These are phyloP conservation scores for Biscogniauxia marginata DNA, from an alignment of 2,329 filamentous ascomycete genomes.

Conservation along the genomic window DNA sequence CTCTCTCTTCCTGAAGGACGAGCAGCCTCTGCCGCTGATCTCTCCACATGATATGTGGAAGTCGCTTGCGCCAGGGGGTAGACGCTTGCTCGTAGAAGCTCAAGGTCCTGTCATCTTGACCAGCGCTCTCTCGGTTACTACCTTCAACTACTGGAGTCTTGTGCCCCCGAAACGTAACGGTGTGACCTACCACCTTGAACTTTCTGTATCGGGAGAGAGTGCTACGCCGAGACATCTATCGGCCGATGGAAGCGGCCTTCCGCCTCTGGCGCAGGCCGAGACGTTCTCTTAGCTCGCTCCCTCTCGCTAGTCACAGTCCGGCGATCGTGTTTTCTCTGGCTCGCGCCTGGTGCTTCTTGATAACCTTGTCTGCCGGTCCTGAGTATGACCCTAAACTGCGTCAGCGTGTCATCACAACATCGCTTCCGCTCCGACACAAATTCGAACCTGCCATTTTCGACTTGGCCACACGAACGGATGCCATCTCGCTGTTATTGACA, in stretches of 20 bases:
- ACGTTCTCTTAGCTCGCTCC: conserved; percentile 4
- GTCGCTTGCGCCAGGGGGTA: neutral
- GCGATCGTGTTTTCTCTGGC: conserved; percentile 4
- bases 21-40: conserved; percentile 2
- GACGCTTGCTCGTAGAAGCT: neutral
- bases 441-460: too few relatives aligned
- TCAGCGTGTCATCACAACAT: too few relatives aligned
- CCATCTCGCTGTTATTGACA: too few relatives aligned
- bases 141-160: neutral
- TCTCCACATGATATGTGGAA: neutral
- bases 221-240: neutral
- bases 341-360: conserved; percentile 6
- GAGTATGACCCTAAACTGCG: too few relatives aligned
- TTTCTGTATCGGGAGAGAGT: conserved; percentile 1
- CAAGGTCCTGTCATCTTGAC: neutral
- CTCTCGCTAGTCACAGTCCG: conserved; percentile 6
- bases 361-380: conserved; percentile 6
- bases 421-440: too few relatives aligned
- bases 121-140: neutral
- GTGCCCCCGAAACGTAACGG: neutral
- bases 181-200: conserved; percentile 6
- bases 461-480: too few relatives aligned
- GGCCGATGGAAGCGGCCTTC: neutral
- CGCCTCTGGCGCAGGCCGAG: conserved; percentile 1
- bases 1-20: conserved; percentile 5